Evolutionary conservation across 441 rosid species (phyloP).

Genomic region (Macaranga tanarius): DNA sequence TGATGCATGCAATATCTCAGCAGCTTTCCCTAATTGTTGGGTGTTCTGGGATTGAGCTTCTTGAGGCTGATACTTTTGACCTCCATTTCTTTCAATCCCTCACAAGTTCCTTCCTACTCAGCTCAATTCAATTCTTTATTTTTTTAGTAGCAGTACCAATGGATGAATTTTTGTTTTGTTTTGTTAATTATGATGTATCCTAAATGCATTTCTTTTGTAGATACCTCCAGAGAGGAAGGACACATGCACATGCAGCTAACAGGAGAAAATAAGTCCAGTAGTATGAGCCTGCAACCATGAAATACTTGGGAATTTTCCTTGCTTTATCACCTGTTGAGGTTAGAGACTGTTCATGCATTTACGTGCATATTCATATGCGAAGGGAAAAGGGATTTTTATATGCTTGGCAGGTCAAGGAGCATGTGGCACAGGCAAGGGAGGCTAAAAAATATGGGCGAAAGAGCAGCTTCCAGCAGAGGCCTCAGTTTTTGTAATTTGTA

Average conservation of each 20-base stretch:
- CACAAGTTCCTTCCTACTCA: constrained; percentile 42
- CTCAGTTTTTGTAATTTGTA: constrained; percentile 90
- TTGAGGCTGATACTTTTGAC: constrained; percentile 86
- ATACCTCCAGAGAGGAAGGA: constrained; percentile 92
- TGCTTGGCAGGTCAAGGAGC: constrained; percentile 67
- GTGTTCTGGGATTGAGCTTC: constrained; percentile 83
- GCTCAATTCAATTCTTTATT: too few species aligned
- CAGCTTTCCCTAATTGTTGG: constrained; percentile 80
- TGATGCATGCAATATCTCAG: constrained; percentile 96
- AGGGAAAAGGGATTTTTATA: constrained; percentile 1
- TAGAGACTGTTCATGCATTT: constrained; percentile 27
- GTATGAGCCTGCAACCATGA: constrained; percentile 99
- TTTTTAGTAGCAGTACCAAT: too few species aligned
- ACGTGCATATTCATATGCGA: not conserved
- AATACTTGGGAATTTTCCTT: constrained; percentile 77
- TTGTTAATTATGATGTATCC: not conserved
- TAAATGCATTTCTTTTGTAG: constrained; percentile 35
- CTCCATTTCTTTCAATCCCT: constrained; percentile 88
- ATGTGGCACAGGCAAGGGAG: constrained; percentile 78
- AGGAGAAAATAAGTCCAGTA: constrained; percentile 87
- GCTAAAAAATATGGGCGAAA: constrained; percentile 91
- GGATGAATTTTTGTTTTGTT: too few species aligned
- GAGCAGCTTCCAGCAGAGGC: constrained; percentile 90
- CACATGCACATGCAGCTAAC: too few species aligned
- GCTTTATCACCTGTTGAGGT: constrained; percentile 78